phyloP scores from a whole-genome alignment of 768 basidiomycete genomes.

The Lactifluus pinguis region DNA sequence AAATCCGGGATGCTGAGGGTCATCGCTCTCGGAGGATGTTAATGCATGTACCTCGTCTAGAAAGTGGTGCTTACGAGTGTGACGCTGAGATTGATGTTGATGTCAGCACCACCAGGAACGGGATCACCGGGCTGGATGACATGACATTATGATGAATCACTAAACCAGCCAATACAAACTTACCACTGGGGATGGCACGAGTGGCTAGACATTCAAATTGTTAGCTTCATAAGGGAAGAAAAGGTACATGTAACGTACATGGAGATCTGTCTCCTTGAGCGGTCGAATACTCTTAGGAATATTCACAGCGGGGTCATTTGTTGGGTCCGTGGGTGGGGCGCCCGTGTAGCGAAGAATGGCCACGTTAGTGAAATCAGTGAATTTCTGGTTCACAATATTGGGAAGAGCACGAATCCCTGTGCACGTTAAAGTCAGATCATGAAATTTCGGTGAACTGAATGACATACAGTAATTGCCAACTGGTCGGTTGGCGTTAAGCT shows the following conservation, averaged over 20 bases:
- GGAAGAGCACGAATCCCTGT: constrained; percentile 13
- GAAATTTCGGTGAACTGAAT: background rate
- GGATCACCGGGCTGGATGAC: background rate
- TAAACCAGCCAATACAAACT: background rate
- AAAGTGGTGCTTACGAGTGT: background rate
- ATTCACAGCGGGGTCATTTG: background rate
- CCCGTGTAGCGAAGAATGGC: constrained; percentile 17
- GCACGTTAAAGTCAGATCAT: background rate
- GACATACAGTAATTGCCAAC: constrained; percentile 3
- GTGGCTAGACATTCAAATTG: background rate
- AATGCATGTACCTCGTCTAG: background rate
- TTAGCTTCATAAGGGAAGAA: background rate
- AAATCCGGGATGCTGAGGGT: too few species aligned
- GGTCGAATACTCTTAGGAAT: background rate
- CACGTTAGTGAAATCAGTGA: constrained; percentile 3
- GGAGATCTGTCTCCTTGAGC: background rate
- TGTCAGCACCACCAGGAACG: background rate
- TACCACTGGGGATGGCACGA: background rate
- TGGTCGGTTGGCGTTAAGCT: constrained; percentile 19
- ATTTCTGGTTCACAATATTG: background rate
- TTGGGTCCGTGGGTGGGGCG: constrained; percentile 7
- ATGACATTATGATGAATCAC: background rate
- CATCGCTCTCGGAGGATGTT: background rate
- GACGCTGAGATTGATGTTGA: constrained; percentile 1
- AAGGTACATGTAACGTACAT: background rate